These are phyloP conservation scores for Starmerella khaoyaiensis DNA, from an alignment of 805 yeast species.

Conservation along the genomic window DNA sequence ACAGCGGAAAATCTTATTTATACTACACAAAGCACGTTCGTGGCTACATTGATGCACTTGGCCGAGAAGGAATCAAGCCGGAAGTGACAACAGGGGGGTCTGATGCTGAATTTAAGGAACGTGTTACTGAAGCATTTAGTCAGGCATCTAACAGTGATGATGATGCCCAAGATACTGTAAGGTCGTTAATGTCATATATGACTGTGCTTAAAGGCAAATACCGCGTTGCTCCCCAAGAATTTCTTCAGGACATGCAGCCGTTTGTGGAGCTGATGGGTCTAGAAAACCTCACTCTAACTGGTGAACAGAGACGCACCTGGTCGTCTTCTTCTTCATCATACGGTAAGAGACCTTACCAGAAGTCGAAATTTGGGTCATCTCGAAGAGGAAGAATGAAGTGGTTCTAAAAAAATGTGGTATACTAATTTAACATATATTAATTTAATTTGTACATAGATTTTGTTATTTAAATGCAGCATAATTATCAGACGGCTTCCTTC, in stretches of 20 bases:
- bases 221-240: slow-evolving; percentile 16
- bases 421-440: neutral
- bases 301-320: slow-evolving; percentile 19
- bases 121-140: slow-evolving; percentile 12
- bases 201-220: slow-evolving; percentile 18
- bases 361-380: slow-evolving; percentile 18
- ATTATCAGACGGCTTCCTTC: too few relatives aligned
- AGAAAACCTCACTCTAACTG: slow-evolving; percentile 15
- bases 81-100: slow-evolving; percentile 11
- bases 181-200: slow-evolving; percentile 23
- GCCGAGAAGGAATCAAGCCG: slow-evolving; percentile 42
- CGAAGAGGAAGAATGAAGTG: slow-evolving; percentile 23
- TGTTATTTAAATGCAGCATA: too few relatives aligned
- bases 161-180: slow-evolving; percentile 20
- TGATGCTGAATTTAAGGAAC: slow-evolving; percentile 17
- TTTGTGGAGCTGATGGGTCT: slow-evolving; percentile 23
- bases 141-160: slow-evolving; percentile 16
- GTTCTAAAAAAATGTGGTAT: slow-evolving; percentile 11
- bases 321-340: neutral
- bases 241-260: slow-evolving; percentile 21
- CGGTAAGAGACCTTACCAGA: neutral
- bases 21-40: slow-evolving; percentile 46
- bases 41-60: slow-evolving; percentile 35
- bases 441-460: too few relatives aligned
- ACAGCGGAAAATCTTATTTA: slow-evolving; percentile 55